Conservation (phyloP, 169 alveolate genomes). For the Plasmodium fragile region DNA sequence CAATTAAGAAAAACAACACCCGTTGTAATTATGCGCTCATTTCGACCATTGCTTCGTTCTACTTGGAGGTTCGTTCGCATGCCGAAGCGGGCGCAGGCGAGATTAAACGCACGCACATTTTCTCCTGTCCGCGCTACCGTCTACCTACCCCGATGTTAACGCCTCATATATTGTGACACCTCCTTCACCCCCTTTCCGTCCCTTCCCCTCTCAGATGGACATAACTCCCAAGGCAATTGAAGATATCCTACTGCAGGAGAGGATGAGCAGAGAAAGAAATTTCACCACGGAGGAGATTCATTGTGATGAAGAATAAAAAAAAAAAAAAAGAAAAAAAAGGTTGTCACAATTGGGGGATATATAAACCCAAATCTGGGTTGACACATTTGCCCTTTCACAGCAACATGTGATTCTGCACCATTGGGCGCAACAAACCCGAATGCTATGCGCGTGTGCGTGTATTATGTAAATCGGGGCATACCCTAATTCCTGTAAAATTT, state of each 20-base stretch:
- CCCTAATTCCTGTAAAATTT: constrained; percentile 51
- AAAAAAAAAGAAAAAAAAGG: background rate
- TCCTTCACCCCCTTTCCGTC: background rate
- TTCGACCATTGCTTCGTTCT: constrained; percentile 53
- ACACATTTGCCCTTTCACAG: background rate
- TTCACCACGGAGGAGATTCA: constrained; percentile 59
- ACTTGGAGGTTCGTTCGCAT: constrained; percentile 38
- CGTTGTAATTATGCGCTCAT: constrained; percentile 11
- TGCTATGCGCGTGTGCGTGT: background rate
- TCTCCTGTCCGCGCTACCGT: background rate
- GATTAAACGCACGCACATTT: background rate
- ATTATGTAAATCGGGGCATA: background rate
- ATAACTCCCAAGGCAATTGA: constrained; percentile 45
- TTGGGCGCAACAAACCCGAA: background rate
- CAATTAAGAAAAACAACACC: constrained; percentile 44
- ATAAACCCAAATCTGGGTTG: background rate
- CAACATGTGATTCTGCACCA: background rate
- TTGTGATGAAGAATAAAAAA: constrained; percentile 62
- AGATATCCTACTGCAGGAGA: constrained; percentile 48
- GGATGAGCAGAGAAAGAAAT: background rate
- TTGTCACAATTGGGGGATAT: background rate
- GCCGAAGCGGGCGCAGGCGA: background rate
- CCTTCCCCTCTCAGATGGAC: constrained; percentile 48
- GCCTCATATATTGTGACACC: background rate
- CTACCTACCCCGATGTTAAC: background rate